phyloP scores from a whole-genome alignment of 2,329 filamentous ascomycete genomes.

The Cylindrodendrum hubeiense region DNA sequence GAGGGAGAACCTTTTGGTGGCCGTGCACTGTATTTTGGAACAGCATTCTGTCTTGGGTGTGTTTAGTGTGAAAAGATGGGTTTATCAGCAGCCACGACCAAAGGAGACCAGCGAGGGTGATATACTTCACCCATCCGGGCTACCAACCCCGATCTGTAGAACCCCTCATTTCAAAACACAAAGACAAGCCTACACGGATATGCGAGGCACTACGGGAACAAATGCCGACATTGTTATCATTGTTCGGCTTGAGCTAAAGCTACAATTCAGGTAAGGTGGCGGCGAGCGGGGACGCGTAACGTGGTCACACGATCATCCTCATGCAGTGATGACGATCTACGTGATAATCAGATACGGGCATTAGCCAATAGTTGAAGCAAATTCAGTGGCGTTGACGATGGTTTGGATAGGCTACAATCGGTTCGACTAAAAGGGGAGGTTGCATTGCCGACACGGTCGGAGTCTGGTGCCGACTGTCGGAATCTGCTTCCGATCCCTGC shows the following conservation, averaged over 20 bases:
- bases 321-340: slow-evolving; percentile 27
- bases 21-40: not conserved
- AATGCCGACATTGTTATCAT: slow-evolving; percentile 16
- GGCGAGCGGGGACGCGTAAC: slow-evolving; percentile 16
- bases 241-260: slow-evolving; percentile 7
- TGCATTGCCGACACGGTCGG: slow-evolving; percentile 12
- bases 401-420: slow-evolving; percentile 23
- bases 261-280: slow-evolving; percentile 19
- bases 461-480: slow-evolving; percentile 23
- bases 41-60: slow-evolving; percentile 20
- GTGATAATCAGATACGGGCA: slow-evolving; percentile 6
- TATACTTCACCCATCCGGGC: slow-evolving; percentile 9
- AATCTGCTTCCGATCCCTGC: slow-evolving; percentile 24
- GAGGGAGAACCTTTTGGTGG: not conserved
- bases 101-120: slow-evolving; percentile 2
- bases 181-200: slow-evolving; percentile 11
- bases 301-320: slow-evolving; percentile 28
- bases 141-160: not conserved
- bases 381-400: not conserved
- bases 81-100: not conserved
- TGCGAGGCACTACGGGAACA: not conserved
- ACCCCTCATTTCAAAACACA: slow-evolving; percentile 1
- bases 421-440: not conserved
- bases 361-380: slow-evolving; percentile 6
- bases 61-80: not conserved